Evolutionary conservation across 2,329 filamentous ascomycete genomes (phyloP).

Genomic region (Emergomyces africanus): DNA sequence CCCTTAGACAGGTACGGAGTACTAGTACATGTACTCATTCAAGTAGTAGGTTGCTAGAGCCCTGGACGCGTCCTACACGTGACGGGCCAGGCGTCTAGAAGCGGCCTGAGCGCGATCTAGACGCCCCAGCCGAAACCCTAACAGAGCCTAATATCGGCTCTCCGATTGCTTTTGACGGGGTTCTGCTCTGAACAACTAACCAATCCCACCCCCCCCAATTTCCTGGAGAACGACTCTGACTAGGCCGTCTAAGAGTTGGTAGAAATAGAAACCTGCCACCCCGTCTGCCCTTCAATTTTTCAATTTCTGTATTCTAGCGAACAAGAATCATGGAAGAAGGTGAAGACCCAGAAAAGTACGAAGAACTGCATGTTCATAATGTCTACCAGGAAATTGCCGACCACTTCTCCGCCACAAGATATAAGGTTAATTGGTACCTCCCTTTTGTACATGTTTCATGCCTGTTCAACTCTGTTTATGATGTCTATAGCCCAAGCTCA

Average conservation of each 20-base stretch:
- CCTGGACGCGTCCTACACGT: no score
- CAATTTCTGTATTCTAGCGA: not conserved
- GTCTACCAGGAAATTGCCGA: conserved; percentile 57
- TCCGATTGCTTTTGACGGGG: not conserved
- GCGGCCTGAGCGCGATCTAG: not conserved
- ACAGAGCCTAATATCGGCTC: not conserved
- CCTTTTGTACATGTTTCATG: not conserved
- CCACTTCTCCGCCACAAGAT: conserved; percentile 41
- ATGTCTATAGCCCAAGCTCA: not conserved
- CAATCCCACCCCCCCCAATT: not conserved
- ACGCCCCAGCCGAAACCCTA: conserved; percentile 5
- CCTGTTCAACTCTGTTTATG: not conserved
- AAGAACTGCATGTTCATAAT: conserved; percentile 74
- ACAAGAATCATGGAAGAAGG: conserved; percentile 3
- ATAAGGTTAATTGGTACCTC: conserved; percentile 41
- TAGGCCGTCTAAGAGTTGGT: not conserved
- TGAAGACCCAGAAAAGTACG: conserved; percentile 42
- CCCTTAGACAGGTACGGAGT: no score
- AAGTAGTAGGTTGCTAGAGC: no score
- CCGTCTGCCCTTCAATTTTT: not conserved
- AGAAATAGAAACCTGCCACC: not conserved
- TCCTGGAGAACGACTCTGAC: not conserved
- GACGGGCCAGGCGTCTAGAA: not conserved
- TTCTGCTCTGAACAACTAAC: not conserved
- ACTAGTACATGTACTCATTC: no score